These are phyloP conservation scores for Heliosperma pusillum DNA, from an alignment of 148 eudicot species.

Conservation along the genomic window DNA sequence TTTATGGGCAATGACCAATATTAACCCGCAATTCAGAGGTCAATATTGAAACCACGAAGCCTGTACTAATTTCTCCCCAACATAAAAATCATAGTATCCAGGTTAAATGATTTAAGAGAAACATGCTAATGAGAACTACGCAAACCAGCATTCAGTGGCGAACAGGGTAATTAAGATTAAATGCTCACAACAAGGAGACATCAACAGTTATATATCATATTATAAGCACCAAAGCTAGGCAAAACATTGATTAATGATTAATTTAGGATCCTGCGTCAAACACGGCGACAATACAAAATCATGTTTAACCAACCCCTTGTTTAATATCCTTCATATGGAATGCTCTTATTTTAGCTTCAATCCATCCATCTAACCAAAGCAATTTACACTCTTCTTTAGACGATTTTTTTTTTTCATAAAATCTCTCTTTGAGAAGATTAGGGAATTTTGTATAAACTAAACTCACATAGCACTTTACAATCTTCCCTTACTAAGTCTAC, in stretches of 20 bases:
- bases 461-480: too few species aligned
- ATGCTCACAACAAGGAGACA: constrained; percentile 30
- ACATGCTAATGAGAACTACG: constrained; percentile 18
- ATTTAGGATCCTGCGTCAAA: too few species aligned
- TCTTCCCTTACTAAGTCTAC: too few species aligned
- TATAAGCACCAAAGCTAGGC: constrained; percentile 22
- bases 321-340: not conserved
- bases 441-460: too few species aligned
- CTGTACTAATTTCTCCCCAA: too few species aligned
- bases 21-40: too few species aligned
- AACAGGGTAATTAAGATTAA: constrained; percentile 13
- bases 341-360: not conserved
- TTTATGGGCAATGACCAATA: too few species aligned
- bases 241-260: not conserved
- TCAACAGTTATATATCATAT: constrained; percentile 1
- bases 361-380: not conserved
- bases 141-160: constrained; percentile 23
- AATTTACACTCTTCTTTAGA: too few species aligned
- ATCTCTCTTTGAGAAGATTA: too few species aligned
- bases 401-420: too few species aligned
- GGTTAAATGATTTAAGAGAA: constrained; percentile 10
- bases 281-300: not conserved
- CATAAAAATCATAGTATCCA: too few species aligned
- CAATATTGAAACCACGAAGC: too few species aligned
- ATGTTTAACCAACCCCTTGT: not conserved